Conservation (phyloP, 345 rosid genomes). For the Iberis pinnata region DNA sequence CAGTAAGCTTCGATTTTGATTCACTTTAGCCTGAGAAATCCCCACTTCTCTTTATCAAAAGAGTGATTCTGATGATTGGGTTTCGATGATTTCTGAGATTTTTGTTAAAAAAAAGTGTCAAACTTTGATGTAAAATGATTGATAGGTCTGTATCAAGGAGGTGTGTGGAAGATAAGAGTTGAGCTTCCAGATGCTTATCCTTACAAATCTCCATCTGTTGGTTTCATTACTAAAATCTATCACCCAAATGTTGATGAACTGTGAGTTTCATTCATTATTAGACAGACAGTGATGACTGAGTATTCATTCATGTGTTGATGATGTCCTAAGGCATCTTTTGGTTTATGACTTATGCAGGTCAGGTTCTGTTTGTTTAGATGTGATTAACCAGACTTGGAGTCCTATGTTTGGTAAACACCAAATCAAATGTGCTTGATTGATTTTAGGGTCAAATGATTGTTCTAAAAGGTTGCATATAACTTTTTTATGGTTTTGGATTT, state of each 20-base stretch:
- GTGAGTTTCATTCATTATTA: conserved; percentile 52
- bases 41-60: not conserved
- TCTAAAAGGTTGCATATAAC: conserved; percentile 1
- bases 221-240: conserved; percentile 87
- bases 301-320: no score
- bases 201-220: conserved; percentile 93
- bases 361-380: conserved; percentile 97
- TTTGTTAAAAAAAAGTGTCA: not conserved
- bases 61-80: not conserved
- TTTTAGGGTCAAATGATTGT: not conserved
- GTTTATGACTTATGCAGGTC: conserved; percentile 53
- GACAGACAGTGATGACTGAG: no score
- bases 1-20: conserved; percentile 39
- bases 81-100: conserved; percentile 15
- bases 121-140: not conserved
- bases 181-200: conserved; percentile 99
- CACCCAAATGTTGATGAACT: conserved; percentile 99
- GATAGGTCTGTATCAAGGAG: conserved; percentile 86
- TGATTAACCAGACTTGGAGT: conserved; percentile 97
- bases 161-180: conserved; percentile 94
- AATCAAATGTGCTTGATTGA: not conserved
- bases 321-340: no score
- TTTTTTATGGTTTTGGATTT: not conserved
- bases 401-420: conserved; percentile 85
- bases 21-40: not conserved